These are phyloP conservation scores for Naegleria fowleri DNA, from an alignment of 208 protist genomes.

Conservation along the genomic window DNA sequence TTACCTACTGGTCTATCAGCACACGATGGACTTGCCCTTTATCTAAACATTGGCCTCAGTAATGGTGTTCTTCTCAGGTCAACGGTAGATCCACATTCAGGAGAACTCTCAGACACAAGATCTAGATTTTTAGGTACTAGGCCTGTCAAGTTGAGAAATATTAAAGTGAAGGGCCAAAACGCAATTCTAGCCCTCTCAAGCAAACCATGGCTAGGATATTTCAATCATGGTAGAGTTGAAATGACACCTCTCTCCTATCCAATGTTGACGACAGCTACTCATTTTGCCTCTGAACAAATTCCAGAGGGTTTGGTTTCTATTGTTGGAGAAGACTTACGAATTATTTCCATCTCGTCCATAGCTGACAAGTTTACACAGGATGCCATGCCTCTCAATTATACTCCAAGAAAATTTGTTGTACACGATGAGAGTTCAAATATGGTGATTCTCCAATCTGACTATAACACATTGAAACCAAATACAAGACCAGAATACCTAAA, in stretches of 20 bases:
- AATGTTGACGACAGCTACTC: conserved; percentile 55
- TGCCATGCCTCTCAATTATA: conserved; percentile 55
- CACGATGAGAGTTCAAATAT: conserved; percentile 53
- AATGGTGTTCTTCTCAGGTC: conserved; percentile 73
- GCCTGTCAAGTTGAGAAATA: conserved; percentile 45
- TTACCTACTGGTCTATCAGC: not conserved
- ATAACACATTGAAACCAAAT: conserved; percentile 38
- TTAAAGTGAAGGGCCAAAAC: conserved; percentile 33
- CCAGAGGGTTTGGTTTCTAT: conserved; percentile 63
- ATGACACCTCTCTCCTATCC: conserved; percentile 66
- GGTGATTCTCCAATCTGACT: conserved; percentile 67
- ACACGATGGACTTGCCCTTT: conserved; percentile 44
- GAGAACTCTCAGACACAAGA: conserved; percentile 63
- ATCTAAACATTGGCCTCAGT: conserved; percentile 60
- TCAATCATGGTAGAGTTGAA: conserved; percentile 42
- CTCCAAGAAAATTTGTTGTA: conserved; percentile 59
- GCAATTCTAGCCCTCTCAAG: conserved; percentile 72
- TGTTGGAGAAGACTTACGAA: conserved; percentile 53
- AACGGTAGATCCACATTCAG: conserved; percentile 55
- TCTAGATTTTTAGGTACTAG: conserved; percentile 46
- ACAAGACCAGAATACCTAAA: not conserved
- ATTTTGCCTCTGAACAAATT: conserved; percentile 67
- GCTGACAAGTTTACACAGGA: conserved; percentile 64
- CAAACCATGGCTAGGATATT: conserved; percentile 66
- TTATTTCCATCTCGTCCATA: conserved; percentile 53